Base-by-base conservation (phyloP, 352 stramenopile genomes). In the Aphanomyces cochlioides region DNA sequence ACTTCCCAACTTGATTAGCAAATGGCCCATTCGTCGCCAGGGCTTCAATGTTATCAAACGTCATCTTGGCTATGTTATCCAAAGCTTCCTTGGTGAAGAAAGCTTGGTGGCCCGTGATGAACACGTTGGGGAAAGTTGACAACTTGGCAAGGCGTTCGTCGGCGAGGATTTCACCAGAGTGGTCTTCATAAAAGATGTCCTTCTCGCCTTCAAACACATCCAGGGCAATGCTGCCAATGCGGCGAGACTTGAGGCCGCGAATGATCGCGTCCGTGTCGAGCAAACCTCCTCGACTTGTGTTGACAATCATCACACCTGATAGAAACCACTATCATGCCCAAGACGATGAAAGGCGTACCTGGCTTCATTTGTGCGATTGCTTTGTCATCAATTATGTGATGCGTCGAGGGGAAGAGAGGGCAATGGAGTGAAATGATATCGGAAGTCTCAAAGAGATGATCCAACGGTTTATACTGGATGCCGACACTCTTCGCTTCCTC, bases 361-460 rank as follows among this genome's bases (percentile, higher is more conserved):
- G 91, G 70, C 77, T 97, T 97, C 77, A 98, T 92, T 76, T 92
- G 85, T 12, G 75, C 72, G 56, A 98, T 84, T 58, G 84, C 86
- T 34, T 87, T 76, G 8, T 81, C 75, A 69, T 95, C 92, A 66
- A 97, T 87, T 15, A 85, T 85, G 74, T 98, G 89, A 34, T 85
- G 81, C 1, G 89, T 98, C 10, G 80, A 79, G 34, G 82, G 79
- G 56, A 95, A 81, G 7, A 97, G 76, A 7, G 92, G 90, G 66
- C 89, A 90, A 74, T 96, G 86, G 15, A 96, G 78, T 66, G 87
- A 92, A 38, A 98, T 90, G 60, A 98, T 88, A 67, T 97, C 89
- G 43, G 83, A 86, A 37, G 87, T 70, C 28, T 66, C 68, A 75
- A 79, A 85, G 45, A 92, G 77, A 61, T 89, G 79, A 58, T 92